Evolutionary conservation across 371 early-diverging fungal species (phyloP), one percentile per base, ranked within the genome.

Genomic region (Synchytrium microbalum): DNA sequence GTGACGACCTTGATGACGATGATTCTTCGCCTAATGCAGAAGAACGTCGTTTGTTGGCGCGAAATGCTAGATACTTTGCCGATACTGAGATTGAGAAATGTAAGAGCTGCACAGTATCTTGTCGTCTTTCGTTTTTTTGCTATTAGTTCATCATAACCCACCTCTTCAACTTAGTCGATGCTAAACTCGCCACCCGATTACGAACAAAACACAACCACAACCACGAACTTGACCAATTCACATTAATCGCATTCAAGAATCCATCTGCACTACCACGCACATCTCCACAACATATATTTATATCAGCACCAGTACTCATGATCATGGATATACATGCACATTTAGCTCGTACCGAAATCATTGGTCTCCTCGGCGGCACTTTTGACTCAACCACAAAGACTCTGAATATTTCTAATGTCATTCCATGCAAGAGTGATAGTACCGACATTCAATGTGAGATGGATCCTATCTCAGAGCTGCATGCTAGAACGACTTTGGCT

Each of bases 61-160:
- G 23, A 8, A 28, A 25, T 25, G 23, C 80, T 82, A 61, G 88
- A 87, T 68, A 88, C 88, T 2, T 89, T 89, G 67, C 76, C 80
- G 59, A 69, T 89, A 24, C 81, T 89, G 3, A 84, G 85, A 0
- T 69, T 83, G 16, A 73, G 69, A 24, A 75, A 77, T 8, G 70
- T 75, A 23, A 54, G 75, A 29, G 75, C 78, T 2, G 79, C 86
- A 1, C 86, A 87, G 1, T 88, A 88, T 69, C 70, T 72, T 13
- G 84, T 89, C 19, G 75, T 78, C 51, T 13, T 51, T 51, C 51
- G 51, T 51, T 14, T n/a, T 14, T 13, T 14, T 14, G 51, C 13
- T 51, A n/a, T 51, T 13, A n/a, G 51, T 14, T 51, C n/a, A n/a
- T n/a, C n/a, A n/a, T n/a, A n/a, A 38, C 46, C 5, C 10, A 38